Conservation (phyloP, 2,329 filamentous ascomycete genomes). For the Cercospora sp. region DNA sequence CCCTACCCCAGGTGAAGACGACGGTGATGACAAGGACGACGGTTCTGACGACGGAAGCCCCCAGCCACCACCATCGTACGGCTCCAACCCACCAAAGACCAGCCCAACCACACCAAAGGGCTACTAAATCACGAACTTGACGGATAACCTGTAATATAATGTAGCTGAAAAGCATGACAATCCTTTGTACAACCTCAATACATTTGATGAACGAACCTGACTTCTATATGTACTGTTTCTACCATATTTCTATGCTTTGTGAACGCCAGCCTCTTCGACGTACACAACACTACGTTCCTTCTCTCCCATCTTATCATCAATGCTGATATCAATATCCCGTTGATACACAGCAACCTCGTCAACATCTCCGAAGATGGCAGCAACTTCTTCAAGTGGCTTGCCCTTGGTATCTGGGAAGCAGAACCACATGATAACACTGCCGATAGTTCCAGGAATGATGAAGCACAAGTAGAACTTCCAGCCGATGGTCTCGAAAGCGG, state of each 20-base stretch:
- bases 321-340: conserved; percentile 2
- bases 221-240: background rate
- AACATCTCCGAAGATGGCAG: conserved; percentile 26
- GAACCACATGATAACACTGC: conserved; percentile 23
- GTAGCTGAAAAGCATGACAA: background rate
- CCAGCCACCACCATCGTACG: conserved; percentile 6
- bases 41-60: background rate
- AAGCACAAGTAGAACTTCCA: conserved; percentile 27
- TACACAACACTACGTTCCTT: background rate
- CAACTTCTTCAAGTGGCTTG: conserved; percentile 27
- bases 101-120: background rate
- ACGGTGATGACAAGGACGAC: background rate
- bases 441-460: conserved; percentile 27
- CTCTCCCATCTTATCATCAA: conserved; percentile 5
- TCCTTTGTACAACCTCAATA: background rate
- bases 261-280: background rate
- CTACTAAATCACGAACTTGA: background rate
- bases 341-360: conserved; percentile 22
- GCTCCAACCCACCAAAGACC: background rate
- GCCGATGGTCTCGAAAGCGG: conserved; percentile 19
- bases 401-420: conserved; percentile 25
- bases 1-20: background rate
- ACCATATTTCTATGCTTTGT: background rate
- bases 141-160: background rate
- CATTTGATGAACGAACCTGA: background rate